A percentile compares a stretch with the other conserved stretches of the same genome.
phyloP scores from a whole-genome alignment of 345 rosid species.

The Trapa incisa region DNA sequence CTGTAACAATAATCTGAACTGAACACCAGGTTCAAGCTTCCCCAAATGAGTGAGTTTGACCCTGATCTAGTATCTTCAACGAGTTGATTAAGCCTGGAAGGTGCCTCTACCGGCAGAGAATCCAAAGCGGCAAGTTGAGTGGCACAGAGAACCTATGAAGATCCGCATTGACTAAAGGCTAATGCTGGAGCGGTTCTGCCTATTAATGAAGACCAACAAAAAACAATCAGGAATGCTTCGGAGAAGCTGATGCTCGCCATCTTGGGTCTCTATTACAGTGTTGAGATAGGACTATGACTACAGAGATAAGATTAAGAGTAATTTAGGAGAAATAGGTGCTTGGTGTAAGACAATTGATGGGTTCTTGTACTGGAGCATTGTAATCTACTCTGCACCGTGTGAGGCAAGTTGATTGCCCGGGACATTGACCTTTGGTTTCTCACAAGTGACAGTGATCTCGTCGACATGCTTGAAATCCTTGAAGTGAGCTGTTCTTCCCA shows the following conservation, averaged over 20 bases:
- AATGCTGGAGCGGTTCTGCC: no score
- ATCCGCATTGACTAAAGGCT: no score
- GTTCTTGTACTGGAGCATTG: background rate
- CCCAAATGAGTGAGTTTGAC: no score
- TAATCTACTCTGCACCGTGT: constrained; percentile 1
- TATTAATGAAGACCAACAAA: no score
- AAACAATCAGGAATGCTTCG: background rate
- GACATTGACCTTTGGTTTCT: background rate
- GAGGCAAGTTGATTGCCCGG: constrained; percentile 8
- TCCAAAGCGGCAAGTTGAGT: no score
- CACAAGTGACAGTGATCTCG: constrained; percentile 7
- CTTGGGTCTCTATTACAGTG: background rate
- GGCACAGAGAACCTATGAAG: no score
- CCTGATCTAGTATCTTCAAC: no score
- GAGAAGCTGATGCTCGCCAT: background rate
- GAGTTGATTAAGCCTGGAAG: no score
- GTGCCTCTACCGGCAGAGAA: no score
- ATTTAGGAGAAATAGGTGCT: background rate
- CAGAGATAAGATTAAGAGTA: background rate
- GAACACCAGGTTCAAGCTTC: background rate
- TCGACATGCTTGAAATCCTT: constrained; percentile 39
- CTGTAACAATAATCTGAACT: background rate
- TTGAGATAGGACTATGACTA: background rate
- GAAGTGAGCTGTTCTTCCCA: constrained; percentile 51
- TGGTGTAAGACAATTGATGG: background rate